A percentile compares a stretch with the other conserved stretches of the same genome.
phyloP scores from a whole-genome alignment of 2,329 filamentous ascomycete species.

The Aspergillus brasiliensis region DNA sequence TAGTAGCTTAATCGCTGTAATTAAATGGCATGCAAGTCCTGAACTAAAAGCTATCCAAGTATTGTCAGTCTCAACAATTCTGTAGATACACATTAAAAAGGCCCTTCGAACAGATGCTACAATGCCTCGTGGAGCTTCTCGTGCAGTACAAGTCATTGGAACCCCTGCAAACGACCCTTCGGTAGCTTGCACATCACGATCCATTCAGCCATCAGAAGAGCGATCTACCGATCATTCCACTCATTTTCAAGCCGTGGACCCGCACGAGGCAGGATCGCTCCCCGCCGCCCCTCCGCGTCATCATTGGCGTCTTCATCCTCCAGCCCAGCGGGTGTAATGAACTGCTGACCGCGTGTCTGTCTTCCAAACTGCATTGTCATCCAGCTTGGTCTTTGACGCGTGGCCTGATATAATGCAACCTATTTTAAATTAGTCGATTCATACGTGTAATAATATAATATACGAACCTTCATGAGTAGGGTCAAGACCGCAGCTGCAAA shows the following conservation, averaged over 20 bases:
- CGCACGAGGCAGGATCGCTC: slow-evolving; percentile 8
- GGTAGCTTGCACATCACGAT: too few relatives aligned
- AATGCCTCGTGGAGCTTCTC: too few relatives aligned
- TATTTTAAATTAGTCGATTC: neutral
- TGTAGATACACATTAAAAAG: too few relatives aligned
- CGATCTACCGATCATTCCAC: slow-evolving; percentile 8
- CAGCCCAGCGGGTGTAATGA: slow-evolving; percentile 11
- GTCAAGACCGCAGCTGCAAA: slow-evolving; percentile 29
- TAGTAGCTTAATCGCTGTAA: too few relatives aligned
- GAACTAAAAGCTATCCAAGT: too few relatives aligned
- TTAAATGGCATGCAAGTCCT: too few relatives aligned
- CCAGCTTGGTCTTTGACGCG: slow-evolving; percentile 9
- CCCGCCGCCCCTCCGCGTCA: neutral
- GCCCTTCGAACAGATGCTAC: too few relatives aligned
- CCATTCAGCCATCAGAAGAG: too few relatives aligned
- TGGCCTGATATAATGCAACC: slow-evolving; percentile 8
- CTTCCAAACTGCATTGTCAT: slow-evolving; percentile 6
- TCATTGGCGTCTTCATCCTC: slow-evolving; percentile 6
- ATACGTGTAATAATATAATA: neutral
- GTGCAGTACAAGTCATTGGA: too few relatives aligned
- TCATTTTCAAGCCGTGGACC: slow-evolving; percentile 4
- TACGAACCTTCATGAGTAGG: slow-evolving; percentile 25
- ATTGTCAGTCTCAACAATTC: too few relatives aligned
- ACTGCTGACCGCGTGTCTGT: slow-evolving; percentile 9
- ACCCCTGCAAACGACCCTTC: too few relatives aligned